Conservation (phyloP, 805 yeast genomes). For the Vanderwaltozyma verrucispora region DNA sequence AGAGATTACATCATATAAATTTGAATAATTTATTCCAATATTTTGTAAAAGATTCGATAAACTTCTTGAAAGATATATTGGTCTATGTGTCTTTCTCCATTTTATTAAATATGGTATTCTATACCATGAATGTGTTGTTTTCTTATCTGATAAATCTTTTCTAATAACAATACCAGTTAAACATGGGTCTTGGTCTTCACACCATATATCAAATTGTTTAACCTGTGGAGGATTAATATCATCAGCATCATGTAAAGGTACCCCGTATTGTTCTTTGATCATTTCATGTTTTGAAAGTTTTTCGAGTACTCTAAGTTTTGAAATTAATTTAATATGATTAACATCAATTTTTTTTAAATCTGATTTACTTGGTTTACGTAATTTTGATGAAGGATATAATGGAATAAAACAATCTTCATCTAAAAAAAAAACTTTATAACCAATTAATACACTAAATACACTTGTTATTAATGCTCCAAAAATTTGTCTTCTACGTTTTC, state of each 20-base stretch:
- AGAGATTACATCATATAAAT: slow-evolving; percentile 16
- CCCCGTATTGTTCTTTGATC: slow-evolving; percentile 25
- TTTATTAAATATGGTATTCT: slow-evolving; percentile 15
- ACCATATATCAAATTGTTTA: slow-evolving; percentile 21
- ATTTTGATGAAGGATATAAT: slow-evolving; percentile 16
- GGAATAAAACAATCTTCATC: slow-evolving; percentile 21
- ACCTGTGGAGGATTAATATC: slow-evolving; percentile 12
- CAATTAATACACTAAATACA: slow-evolving; percentile 13
- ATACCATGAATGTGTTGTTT: slow-evolving; percentile 16
- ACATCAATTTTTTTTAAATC: slow-evolving; percentile 17
- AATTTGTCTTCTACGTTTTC: slow-evolving; percentile 10
- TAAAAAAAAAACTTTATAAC: slow-evolving; percentile 20
- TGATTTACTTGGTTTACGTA: slow-evolving; percentile 15
- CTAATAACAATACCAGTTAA: slow-evolving; percentile 19
- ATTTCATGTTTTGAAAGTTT: slow-evolving; percentile 21
- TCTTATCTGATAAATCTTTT: slow-evolving; percentile 7
- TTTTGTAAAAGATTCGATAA: slow-evolving; percentile 9
- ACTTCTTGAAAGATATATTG: slow-evolving; percentile 12
- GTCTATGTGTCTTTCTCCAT: slow-evolving; percentile 20
- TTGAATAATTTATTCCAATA: slow-evolving; percentile 18
- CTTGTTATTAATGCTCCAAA: slow-evolving; percentile 8
- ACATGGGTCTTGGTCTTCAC: slow-evolving; percentile 24
- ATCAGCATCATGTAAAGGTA: slow-evolving; percentile 18
- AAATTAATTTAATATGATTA: slow-evolving; percentile 12
- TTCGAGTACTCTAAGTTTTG: slow-evolving; percentile 15